phyloP scores from a whole-genome alignment of 345 rosid species.

The Dipteronia dyeriana region DNA sequence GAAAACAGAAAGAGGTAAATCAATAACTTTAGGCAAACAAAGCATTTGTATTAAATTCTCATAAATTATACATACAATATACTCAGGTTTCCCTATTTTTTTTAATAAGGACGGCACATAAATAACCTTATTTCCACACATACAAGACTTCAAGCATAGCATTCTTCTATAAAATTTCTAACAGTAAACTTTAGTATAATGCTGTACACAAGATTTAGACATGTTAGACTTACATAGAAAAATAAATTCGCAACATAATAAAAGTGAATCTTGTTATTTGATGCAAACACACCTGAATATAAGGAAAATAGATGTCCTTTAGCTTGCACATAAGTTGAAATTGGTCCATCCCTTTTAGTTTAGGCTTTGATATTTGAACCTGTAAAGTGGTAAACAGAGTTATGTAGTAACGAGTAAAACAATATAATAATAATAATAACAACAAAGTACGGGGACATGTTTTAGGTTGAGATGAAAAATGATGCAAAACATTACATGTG shows the following conservation, averaged over 20 bases:
- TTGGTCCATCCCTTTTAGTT: conserved; percentile 34
- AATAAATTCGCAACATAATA: neutral
- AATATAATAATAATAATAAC: neutral
- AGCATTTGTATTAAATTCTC: neutral
- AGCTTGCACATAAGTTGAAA: conserved; percentile 62
- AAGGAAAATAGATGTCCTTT: conserved; percentile 86
- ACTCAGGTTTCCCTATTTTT: neutral
- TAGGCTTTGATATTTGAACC: conserved; percentile 65
- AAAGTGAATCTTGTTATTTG: neutral
- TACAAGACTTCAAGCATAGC: neutral
- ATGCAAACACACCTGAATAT: conserved; percentile 57
- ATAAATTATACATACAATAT: neutral
- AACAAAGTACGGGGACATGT: neutral
- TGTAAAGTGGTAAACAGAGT: conserved; percentile 26
- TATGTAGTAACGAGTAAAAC: neutral
- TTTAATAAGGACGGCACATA: neutral
- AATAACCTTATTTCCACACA: neutral
- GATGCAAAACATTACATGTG: neutral
- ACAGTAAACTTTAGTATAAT: neutral
- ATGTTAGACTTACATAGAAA: neutral
- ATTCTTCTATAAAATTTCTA: neutral
- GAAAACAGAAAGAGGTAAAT: no score
- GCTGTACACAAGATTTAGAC: neutral
- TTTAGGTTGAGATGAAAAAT: neutral
- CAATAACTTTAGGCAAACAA: neutral